Percentiles rank a stretch among this genome's conserved stretches.
Conservation (phyloP, 306 rosid species). For the Carpinus fangiana region DNA sequence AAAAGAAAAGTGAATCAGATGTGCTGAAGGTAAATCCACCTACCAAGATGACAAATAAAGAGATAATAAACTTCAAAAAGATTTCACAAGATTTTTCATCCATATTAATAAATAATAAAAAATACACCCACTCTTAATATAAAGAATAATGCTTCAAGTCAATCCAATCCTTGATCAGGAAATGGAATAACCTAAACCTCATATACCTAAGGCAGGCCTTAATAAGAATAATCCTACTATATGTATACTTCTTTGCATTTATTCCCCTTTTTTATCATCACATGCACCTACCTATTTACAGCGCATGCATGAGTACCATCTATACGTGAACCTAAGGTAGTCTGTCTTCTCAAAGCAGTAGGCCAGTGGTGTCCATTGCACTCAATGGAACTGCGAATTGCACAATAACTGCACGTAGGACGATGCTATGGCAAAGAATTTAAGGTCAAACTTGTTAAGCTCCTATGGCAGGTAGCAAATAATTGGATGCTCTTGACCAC, state of each 20-base stretch:
- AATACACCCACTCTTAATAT: background rate
- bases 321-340: background rate
- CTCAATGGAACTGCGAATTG: background rate
- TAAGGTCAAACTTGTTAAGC: conserved; percentile 1
- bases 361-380: background rate
- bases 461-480: background rate
- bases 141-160: background rate
- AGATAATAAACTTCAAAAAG: background rate
- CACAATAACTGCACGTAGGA: background rate
- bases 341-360: background rate
- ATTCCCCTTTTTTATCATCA: background rate
- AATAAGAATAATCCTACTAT: background rate
- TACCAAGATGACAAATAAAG: background rate
- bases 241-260: background rate
- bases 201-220: conserved; percentile 4
- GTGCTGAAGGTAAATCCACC: background rate
- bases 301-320: background rate
- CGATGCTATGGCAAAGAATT: background rate
- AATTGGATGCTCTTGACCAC: conserved; percentile 1
- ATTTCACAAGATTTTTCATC: background rate
- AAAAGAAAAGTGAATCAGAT: background rate
- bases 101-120: background rate
- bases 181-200: background rate
- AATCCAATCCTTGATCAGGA: no score
- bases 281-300: background rate